Percentiles rank a stretch among this genome's conserved stretches.
These are phyloP conservation scores for Mortierella hygrophila DNA, from an alignment of 192 early-diverging fungal genomes.

Conservation along the genomic window DNA sequence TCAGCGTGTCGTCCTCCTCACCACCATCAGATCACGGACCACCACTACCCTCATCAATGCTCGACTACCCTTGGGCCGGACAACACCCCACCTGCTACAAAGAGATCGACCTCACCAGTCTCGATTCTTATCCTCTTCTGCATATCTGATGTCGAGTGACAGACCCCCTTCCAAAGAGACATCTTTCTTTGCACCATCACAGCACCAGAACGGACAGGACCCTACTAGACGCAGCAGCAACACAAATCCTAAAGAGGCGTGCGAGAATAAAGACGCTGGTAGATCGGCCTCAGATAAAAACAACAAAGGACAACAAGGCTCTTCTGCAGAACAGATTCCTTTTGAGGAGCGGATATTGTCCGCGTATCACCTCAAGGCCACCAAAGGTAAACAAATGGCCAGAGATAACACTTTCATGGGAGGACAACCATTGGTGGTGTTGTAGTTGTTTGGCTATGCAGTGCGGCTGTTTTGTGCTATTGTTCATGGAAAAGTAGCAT, in stretches of 20 bases:
- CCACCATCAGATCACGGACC: background rate
- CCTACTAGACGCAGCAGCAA: background rate
- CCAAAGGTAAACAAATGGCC: background rate
- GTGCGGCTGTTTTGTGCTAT: background rate
- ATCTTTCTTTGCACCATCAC: slow-evolving; percentile 3
- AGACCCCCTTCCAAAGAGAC: slow-evolving; percentile 4
- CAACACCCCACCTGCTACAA: background rate
- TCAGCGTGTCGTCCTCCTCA: background rate
- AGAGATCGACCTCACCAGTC: background rate
- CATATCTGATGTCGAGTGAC: background rate
- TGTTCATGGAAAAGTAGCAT: background rate
- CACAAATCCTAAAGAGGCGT: background rate
- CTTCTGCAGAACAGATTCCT: slow-evolving; percentile 1
- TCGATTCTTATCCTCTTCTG: background rate
- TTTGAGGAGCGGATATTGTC: slow-evolving; percentile 22
- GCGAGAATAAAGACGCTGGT: background rate
- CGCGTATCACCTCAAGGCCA: slow-evolving; percentile 18
- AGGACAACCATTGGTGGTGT: background rate
- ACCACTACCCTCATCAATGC: background rate
- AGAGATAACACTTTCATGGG: background rate
- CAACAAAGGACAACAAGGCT: background rate
- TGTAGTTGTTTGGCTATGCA: background rate
- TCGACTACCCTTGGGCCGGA: background rate
- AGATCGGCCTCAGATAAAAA: background rate
- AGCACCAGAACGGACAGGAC: background rate